Evolutionary conservation across 305 asterid species (phyloP).

Genomic region (Fraxinus dipetala): DNA sequence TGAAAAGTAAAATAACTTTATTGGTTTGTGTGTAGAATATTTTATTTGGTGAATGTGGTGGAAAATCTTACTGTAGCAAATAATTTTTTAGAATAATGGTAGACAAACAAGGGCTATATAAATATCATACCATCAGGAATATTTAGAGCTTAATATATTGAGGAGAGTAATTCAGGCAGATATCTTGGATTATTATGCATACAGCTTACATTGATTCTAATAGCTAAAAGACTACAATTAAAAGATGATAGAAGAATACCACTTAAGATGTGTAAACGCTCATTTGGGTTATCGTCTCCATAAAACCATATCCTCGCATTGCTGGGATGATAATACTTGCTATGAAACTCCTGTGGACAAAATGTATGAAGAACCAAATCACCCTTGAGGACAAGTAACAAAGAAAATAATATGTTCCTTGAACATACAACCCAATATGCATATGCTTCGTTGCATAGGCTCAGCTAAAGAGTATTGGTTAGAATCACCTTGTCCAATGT

Average conservation of each 20-base stretch:
- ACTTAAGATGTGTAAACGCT: conserved; percentile 79
- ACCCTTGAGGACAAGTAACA: background rate
- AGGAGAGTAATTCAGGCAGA: conserved; percentile 1
- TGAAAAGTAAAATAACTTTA: no score
- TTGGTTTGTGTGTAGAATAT: no score
- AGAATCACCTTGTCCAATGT: background rate
- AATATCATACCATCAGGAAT: background rate
- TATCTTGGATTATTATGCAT: background rate
- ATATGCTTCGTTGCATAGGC: background rate
- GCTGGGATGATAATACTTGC: conserved; percentile 92
- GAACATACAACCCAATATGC: background rate
- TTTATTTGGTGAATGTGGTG: no score
- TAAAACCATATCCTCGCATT: conserved; percentile 98
- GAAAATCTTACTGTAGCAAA: no score
- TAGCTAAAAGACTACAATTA: conserved; percentile 8
- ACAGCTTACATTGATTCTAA: background rate
- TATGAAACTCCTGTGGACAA: conserved; percentile 77
- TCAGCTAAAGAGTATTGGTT: background rate
- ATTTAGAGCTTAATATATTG: background rate
- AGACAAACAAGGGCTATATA: background rate
- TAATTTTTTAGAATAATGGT: no score
- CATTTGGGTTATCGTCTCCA: conserved; percentile 91
- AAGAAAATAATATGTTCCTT: background rate
- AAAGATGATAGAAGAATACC: conserved; percentile 44
- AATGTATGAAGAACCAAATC: conserved; percentile 5